Evolutionary conservation across 2,329 filamentous ascomycete genomes (phyloP), one percentile per base, ranked within the genome.

Genomic region (Pseudogymnoascus destructans): DNA sequence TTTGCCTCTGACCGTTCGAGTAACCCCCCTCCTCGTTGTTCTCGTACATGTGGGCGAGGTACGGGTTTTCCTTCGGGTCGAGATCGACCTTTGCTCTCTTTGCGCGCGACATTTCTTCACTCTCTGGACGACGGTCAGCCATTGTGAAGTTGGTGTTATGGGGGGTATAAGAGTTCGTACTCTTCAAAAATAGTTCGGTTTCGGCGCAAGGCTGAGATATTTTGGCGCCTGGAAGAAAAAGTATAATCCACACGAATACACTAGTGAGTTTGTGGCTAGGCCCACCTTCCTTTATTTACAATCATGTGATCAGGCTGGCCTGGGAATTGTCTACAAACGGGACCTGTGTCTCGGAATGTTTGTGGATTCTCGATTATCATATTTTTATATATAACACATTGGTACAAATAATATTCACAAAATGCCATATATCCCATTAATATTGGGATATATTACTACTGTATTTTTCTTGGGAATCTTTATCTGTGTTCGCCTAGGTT

Each of bases 41-140:
- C 62, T 85, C 78, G 72, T 92, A 84, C 82, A 87, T 86, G 73
- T 98, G 93, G 59, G 90, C 88, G 62, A 98, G 82, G 75, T 98
- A 97, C 1, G 88, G 89, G 70, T 97, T 97, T 69, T 79, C 68
- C 60, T 74, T 73, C 58, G 80, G 79, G 68, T 81, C 77, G 21
- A 66, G 55, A 61, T 73, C 72, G 27, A 65, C 65, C 60, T 71
- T 75, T 62, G 71, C 73, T 40, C 70, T 67, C 69, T 76, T 79
- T 64, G 76, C 77, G 74, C 63, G 72, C 46, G 67, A 64, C 71
- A 65, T 74, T 63, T 72, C 73, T 61, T 77, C 74, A 57, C 71
- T 69, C 63, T 78, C 75, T 68, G 74, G 74, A 71, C 78, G 79
- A 73, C 75, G 77, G 72, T 75, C 77, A 70, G 77, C 73, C 80